phyloP scores from a whole-genome alignment of 768 basidiomycete genomes.

The Collybia sordida region DNA sequence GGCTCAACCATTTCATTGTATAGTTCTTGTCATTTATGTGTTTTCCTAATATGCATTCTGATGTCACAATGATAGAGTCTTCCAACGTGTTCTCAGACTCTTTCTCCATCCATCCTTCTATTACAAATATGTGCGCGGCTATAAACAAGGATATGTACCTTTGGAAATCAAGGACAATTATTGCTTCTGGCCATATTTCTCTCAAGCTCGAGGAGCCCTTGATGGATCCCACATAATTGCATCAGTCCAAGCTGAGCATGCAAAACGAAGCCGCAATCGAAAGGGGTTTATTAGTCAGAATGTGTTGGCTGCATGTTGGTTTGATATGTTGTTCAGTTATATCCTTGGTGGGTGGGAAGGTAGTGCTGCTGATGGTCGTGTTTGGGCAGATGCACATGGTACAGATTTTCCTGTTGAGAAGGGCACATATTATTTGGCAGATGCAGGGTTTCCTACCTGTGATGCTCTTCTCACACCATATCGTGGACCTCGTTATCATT shows the following conservation, averaged over 20 bases:
- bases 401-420: slow-evolving; percentile 15
- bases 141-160: slow-evolving; percentile 19
- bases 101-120: slow-evolving; percentile 19
- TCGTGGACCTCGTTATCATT: slow-evolving; percentile 31
- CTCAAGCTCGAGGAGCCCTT: slow-evolving; percentile 21
- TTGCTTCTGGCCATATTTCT: slow-evolving; percentile 27
- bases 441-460: slow-evolving; percentile 22
- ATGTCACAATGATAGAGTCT: slow-evolving; percentile 8
- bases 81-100: slow-evolving; percentile 15
- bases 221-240: slow-evolving; percentile 26
- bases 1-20: slow-evolving; percentile 36
- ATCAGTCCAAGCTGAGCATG: slow-evolving; percentile 14
- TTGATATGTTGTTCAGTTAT: slow-evolving; percentile 27
- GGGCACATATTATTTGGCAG: slow-evolving; percentile 20
- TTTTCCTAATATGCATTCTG: background rate
- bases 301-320: slow-evolving; percentile 26
- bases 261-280: slow-evolving; percentile 20
- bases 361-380: slow-evolving; percentile 25
- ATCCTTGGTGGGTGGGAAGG: slow-evolving; percentile 35
- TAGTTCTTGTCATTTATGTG: background rate
- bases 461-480: slow-evolving; percentile 26
- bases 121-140: slow-evolving; percentile 17
- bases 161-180: slow-evolving; percentile 17
- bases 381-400: slow-evolving; percentile 22
- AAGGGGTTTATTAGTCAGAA: slow-evolving; percentile 32